phyloP scores from a whole-genome alignment of 345 rosid genomes.

The Corchorus olitorius region DNA sequence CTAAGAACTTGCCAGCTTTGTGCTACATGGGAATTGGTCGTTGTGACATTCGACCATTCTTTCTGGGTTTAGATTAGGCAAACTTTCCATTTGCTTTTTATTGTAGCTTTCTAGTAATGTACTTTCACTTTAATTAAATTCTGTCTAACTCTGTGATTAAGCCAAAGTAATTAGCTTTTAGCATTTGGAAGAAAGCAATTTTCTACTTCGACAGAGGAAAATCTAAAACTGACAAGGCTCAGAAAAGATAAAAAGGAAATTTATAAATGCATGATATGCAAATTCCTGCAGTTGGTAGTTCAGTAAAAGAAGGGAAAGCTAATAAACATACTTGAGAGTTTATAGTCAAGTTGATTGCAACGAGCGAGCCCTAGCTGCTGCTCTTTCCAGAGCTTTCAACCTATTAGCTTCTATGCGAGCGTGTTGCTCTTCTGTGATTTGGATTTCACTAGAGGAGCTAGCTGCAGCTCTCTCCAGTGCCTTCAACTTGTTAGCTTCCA shows the following conservation, averaged over 20 bases:
- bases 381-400: conserved; percentile 78
- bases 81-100: no score
- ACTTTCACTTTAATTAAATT: no score
- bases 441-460: conserved; percentile 24
- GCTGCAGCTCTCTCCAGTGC: conserved; percentile 68
- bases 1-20: conserved; percentile 9
- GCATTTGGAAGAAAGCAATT: no score
- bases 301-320: no score
- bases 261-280: no score
- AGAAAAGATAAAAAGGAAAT: no score
- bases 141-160: no score
- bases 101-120: no score
- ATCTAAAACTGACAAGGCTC: no score
- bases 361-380: conserved; percentile 52
- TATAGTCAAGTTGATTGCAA: conserved; percentile 17
- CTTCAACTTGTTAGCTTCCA: conserved; percentile 79
- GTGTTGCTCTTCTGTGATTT: conserved; percentile 72
- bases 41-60: background rate
- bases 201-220: no score
- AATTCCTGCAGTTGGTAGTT: background rate
- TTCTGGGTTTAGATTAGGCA: background rate
- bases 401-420: conserved; percentile 88
- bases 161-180: no score
- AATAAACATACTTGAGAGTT: background rate
- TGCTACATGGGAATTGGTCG: conserved; percentile 15